phyloP scores from a whole-genome alignment of 495 filamentous ascomycete species.

The Cairneyella variabilis region DNA sequence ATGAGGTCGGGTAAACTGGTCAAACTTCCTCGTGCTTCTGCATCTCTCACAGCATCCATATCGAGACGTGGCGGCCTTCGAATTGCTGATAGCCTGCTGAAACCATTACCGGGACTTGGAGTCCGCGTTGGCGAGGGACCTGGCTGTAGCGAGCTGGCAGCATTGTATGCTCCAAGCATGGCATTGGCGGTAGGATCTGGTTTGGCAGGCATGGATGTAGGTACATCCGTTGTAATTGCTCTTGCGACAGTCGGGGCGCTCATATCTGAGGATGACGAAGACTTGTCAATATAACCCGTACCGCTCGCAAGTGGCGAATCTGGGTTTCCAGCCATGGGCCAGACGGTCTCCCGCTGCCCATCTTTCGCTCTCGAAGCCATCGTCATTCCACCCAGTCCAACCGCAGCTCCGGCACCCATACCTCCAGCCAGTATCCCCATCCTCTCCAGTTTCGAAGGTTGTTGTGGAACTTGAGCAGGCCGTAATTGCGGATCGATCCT shows the following conservation, averaged over 20 bases:
- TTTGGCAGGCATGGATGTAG: background rate
- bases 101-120: constrained; percentile 32
- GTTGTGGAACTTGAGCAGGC: constrained; percentile 14
- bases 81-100: constrained; percentile 38
- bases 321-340: constrained; percentile 23
- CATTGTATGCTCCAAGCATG: constrained; percentile 41
- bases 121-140: constrained; percentile 25
- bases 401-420: background rate
- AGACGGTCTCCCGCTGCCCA: constrained; percentile 15
- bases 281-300: constrained; percentile 23
- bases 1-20: constrained; percentile 93
- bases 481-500: background rate
- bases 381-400: background rate
- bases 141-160: constrained; percentile 38
- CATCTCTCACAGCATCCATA: constrained; percentile 72
- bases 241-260: constrained; percentile 15
- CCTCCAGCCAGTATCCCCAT: constrained; percentile 10
- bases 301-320: constrained; percentile 24
- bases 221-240: constrained; percentile 7
- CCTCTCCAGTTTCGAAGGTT: constrained; percentile 15
- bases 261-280: constrained; percentile 18
- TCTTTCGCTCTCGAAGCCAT: constrained; percentile 2
- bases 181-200: constrained; percentile 30
- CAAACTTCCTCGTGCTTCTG: constrained; percentile 78
- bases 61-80: constrained; percentile 72